Percentiles rank a stretch among this genome's conserved stretches.
phyloP scores from a whole-genome alignment of 495 filamentous ascomycete species.

The Aspergillus homomorphus region DNA sequence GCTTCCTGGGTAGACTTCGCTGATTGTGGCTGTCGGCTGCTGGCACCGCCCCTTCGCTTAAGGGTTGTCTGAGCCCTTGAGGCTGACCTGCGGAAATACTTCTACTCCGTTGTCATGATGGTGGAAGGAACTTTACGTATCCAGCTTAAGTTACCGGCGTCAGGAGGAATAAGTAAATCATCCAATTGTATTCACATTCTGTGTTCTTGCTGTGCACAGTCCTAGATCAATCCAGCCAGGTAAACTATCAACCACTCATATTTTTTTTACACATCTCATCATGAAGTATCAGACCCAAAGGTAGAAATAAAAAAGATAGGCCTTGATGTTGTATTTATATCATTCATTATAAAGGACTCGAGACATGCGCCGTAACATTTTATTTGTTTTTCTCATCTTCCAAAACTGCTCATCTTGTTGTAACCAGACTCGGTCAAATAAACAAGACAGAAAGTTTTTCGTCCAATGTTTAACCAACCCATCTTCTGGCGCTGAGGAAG shows the following conservation, averaged over 20 bases:
- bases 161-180: background rate
- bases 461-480: conserved; percentile 62
- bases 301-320: background rate
- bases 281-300: background rate
- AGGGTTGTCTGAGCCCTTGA: no score
- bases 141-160: no score
- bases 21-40: no score
- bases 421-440: background rate
- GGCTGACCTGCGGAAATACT: no score
- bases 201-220: background rate
- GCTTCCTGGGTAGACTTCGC: no score
- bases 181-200: background rate
- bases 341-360: background rate
- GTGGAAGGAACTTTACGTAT: no score
- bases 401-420: background rate
- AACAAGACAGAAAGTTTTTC: background rate
- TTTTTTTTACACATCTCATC: conserved; percentile 1
- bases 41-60: no score
- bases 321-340: background rate
- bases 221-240: background rate
- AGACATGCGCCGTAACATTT: background rate
- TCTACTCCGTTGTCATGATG: no score
- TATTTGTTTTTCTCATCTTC: conserved; percentile 1
- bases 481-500: conserved; percentile 76
- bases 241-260: background rate